Base-by-base conservation (phyloP, 192 early-diverging fungal genomes). In the Podochytrium sp. region DNA sequence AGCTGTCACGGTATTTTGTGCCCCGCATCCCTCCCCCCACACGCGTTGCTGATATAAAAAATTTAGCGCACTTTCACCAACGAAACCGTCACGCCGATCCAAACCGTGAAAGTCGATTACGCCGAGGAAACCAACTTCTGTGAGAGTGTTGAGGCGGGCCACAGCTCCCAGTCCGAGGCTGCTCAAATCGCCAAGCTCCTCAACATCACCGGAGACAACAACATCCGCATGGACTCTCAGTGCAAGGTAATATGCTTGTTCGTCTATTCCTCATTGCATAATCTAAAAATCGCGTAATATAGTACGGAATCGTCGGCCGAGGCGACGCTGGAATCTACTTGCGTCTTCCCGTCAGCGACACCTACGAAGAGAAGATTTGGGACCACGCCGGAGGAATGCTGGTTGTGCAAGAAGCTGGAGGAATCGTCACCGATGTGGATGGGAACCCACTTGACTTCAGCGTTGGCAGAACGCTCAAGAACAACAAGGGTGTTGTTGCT, bases 301-400 rank as follows among this genome's bases (percentile, higher is more conserved):
- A n/a, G 79, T 99, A 99, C 75, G 93, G 88, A 51, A 87, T 93
- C 4, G 80, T 99, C 12, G 86, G 96, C 1, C 84, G 96, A 63
- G 98, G 96, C 34, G 93, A 98, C 81, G 96, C 95, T 1, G 91
- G 93, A 51, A 94, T 98, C 32, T 97, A 98, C 71, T 80, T 99
- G 43, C 82, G 98, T 30, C 60, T 98, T 25, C 96, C 95, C 4
- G 86, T 87, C 51, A 86, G 86, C 49, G 86, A 79, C 1, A 85
- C 86, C 25, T 99, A 99, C 77, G 87, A 91, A 49, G 98, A 99
- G 71, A 99, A 98, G 85, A 99, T 98, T 77, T 99, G 98, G 98
- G 98, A 99, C 80, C 98, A 99, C 82, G 98, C 93, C 42, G 91
- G 92, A 2, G 98, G 98, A 20, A 87, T 87, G 70, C 79, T 99